Evolutionary conservation across 2,329 filamentous ascomycete species (phyloP), one percentile per base, ranked within the genome.

Genomic region (Parastagonospora avenae): DNA sequence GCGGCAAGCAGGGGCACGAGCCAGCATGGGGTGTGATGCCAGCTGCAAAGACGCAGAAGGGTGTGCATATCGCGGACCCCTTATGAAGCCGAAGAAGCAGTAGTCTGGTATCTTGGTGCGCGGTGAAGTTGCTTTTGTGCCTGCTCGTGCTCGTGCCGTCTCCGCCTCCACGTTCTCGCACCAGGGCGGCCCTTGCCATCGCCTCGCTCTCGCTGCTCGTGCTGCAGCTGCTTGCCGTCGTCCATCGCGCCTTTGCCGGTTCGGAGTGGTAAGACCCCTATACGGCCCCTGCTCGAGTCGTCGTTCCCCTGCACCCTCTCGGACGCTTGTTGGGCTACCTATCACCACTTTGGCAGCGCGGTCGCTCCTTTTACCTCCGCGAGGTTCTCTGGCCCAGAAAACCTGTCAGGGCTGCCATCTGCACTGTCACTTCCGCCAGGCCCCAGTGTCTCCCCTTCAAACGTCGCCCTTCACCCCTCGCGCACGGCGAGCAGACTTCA

Each of bases 1-100:
- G 19, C 51, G 49, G 48, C 42, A 46, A 46, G 43, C 44, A 46
- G 44, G 44, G 46, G 38, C 29, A 44, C 41, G 32, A 10, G 11
- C 19, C 42, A 37, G 32, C 50, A 48, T 51, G 50, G 42, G 50
- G 43, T 27, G 32, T 42, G 46, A 33, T 32, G 31, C 42, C 42
- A 43, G 30, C 47, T 50, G 46, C 44, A 14, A 47, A 36, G 40
- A 48, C 43, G 39, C 37, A 12, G 27, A 48, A 33, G 19, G 30
- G 37, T 41, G 15, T 47, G 45, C 45, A 11, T 24, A 48, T 40
- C 30, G 30, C 27, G 37, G 38, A 48, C 41, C 54, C 54, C 48
- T 41, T 27, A 30, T 33, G 29, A 11, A 11, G 7, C 8, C 27
- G 16, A 38, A 9, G 9, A 19, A 16, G 12, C 29, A 15, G 12